Percentiles rank a stretch among this genome's conserved stretches.
These are phyloP conservation scores for Fusarium sp. DNA, from an alignment of 2,329 filamentous ascomycete genomes.

Conservation along the genomic window DNA sequence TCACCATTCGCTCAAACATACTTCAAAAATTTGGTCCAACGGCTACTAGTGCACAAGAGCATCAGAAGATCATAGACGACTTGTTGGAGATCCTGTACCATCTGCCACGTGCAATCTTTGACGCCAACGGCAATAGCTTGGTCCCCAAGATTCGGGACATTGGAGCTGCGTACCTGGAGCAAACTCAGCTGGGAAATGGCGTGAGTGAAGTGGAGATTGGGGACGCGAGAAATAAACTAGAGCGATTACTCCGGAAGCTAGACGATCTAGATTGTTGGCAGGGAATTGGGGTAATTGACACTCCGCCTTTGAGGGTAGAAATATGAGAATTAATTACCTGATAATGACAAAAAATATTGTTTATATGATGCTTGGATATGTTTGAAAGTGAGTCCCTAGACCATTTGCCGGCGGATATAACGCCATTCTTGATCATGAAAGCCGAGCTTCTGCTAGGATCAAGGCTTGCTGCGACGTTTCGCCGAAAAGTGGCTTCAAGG, in stretches of 20 bases:
- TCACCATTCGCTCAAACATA: conserved; percentile 56
- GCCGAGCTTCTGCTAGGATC: not conserved
- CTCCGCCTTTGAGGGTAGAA: conserved; percentile 10
- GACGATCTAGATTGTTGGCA: conserved; percentile 54
- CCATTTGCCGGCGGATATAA: not conserved
- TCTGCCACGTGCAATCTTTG: conserved; percentile 53
- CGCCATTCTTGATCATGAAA: no score
- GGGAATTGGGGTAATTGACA: conserved; percentile 37
- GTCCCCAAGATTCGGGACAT: conserved; percentile 58
- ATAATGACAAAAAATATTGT: not conserved
- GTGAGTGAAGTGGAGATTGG: conserved; percentile 15
- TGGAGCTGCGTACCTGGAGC: conserved; percentile 54
- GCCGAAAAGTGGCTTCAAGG: conserved; percentile 8
- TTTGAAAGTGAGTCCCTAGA: not conserved
- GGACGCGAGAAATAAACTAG: conserved; percentile 45
- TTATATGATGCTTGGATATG: not conserved
- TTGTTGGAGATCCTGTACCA: conserved; percentile 56
- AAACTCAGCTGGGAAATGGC: conserved; percentile 40
- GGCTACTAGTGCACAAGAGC: conserved; percentile 36
- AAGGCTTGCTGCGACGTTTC: not conserved
- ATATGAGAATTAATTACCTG: not conserved
- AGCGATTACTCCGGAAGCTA: conserved; percentile 50
- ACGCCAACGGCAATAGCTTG: conserved; percentile 54
- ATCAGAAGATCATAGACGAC: conserved; percentile 55
- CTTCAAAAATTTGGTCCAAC: conserved; percentile 52